phyloP scores from a whole-genome alignment of 352 stramenopile species.

The Globisporangium radiosum region DNA sequence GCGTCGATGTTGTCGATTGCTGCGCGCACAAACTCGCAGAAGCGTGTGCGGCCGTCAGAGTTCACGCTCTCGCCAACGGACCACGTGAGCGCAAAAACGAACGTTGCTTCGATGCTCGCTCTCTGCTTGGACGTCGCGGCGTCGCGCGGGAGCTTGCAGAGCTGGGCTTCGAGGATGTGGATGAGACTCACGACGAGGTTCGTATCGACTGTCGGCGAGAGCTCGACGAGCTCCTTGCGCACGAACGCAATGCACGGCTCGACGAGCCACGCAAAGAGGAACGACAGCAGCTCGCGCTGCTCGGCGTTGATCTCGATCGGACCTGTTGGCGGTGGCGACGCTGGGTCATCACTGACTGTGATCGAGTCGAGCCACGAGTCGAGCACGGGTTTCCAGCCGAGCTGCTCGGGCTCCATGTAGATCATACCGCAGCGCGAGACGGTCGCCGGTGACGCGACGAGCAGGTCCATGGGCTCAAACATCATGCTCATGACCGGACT shows the following conservation, averaged over 20 bases:
- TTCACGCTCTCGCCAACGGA: slow-evolving; percentile 81
- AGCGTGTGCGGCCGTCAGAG: slow-evolving; percentile 49
- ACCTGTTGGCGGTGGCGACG: slow-evolving; percentile 14
- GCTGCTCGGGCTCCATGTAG: slow-evolving; percentile 90
- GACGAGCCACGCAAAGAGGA: slow-evolving; percentile 85
- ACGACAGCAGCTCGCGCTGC: slow-evolving; percentile 63
- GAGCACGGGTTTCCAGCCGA: slow-evolving; percentile 86
- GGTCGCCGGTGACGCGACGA: slow-evolving; percentile 90
- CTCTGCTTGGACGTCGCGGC: slow-evolving; percentile 66
- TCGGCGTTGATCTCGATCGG: slow-evolving; percentile 72
- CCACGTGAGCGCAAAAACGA: slow-evolving; percentile 92
- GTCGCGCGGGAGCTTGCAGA: slow-evolving; percentile 65
- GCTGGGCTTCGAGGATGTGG: slow-evolving; percentile 75
- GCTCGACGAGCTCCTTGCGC: slow-evolving; percentile 79
- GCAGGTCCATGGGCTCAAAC: slow-evolving; percentile 93
- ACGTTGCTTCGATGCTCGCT: slow-evolving; percentile 62
- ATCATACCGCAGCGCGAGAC: slow-evolving; percentile 94
- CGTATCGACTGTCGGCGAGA: slow-evolving; percentile 86
- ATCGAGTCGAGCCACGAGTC: slow-evolving; percentile 87
- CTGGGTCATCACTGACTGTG: slow-evolving; percentile 23
- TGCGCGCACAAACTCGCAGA: slow-evolving; percentile 79
- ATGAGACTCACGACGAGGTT: slow-evolving; percentile 88
- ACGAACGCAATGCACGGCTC: slow-evolving; percentile 88
- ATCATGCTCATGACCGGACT: slow-evolving; percentile 94
- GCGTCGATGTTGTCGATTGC: slow-evolving; percentile 69